Conservation (phyloP, 495 filamentous ascomycete genomes). For the Astrothelium subdiscretum region DNA sequence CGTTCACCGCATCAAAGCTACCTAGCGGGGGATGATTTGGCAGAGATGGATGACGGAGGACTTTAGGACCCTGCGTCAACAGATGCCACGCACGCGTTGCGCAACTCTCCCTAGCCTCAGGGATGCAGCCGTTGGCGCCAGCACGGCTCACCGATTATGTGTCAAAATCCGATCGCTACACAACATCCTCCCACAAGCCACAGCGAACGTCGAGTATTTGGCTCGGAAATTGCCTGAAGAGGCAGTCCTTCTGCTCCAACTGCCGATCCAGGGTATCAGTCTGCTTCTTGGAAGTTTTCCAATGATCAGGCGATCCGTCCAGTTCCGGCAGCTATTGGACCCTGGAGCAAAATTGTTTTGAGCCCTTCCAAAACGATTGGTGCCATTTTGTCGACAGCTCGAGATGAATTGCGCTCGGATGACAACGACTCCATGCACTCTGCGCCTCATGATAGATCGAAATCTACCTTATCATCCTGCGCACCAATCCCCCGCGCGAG, state of each 20-base stretch:
- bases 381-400: too few relatives aligned
- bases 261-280: not conserved
- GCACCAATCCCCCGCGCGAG: too few relatives aligned
- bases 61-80: not conserved
- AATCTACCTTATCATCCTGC: not conserved
- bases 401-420: too few relatives aligned
- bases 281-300: not conserved
- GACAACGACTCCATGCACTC: not conserved
- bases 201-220: not conserved
- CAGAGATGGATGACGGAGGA: not conserved
- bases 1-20: not conserved
- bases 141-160: slow-evolving; percentile 1
- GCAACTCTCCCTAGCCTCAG: not conserved
- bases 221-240: too few relatives aligned
- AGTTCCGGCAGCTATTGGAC: not conserved
- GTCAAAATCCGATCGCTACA: not conserved
- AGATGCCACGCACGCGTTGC: slow-evolving; percentile 1
- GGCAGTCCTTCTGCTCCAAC: not conserved
- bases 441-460: not conserved
- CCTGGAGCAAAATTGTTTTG: not conserved
- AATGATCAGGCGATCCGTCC: not conserved
- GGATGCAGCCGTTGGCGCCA: slow-evolving; percentile 1
- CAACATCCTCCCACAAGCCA: not conserved
- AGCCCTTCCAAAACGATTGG: too few relatives aligned
- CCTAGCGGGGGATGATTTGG: not conserved